Evolutionary conservation across 305 asterid species (phyloP), one percentile per base, ranked within the genome.

Genomic region (Solanum hybrid): DNA sequence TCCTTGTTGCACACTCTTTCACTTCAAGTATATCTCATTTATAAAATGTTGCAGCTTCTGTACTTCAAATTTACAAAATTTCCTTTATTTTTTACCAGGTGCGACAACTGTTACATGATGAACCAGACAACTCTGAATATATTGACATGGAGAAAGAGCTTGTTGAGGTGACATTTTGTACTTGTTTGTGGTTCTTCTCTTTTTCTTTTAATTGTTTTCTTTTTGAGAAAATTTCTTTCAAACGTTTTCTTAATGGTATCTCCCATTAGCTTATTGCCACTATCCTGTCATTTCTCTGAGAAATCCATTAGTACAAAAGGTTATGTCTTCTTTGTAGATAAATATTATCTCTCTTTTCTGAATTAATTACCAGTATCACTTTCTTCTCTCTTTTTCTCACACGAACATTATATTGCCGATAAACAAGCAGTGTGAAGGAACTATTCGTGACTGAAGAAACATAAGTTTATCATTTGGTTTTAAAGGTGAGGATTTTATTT

Each of bases 91-190:
- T 36, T 93, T 84, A 79, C 57, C 94, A 97, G 99, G 97, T 97
- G 84, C 97, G 93, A 89, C 78, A 92, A 20, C 92, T 97, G 79
- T 91, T 97, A 94, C 91, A 90, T 20, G 97, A 95, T 92, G 98
- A 97, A 68, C 96, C 97, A 68, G 93, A 93, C 91, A 97, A 97
- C 93, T 89, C 99, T 17, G 98, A 97, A 80, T 97, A 92, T 90
- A 68, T 95, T 93, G 99, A 97, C 94, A 95, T 97, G 98, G 98
- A 97, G 94, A 97, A 95, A 94, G 99, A 97, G 94, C 99, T 97
- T 57, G 92, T 45, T n/a, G 99, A 97, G 99, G 99, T 96, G 94
- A 94, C 89, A 90, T 90, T 78, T 86, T 86, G 80, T 29, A 41
- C 76, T 31, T 57, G 22, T 72, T 85, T 77, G 32, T 41, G 57